Base-by-base conservation (phyloP, 352 stramenopile genomes). In the Globisporangium recalcitrans region DNA sequence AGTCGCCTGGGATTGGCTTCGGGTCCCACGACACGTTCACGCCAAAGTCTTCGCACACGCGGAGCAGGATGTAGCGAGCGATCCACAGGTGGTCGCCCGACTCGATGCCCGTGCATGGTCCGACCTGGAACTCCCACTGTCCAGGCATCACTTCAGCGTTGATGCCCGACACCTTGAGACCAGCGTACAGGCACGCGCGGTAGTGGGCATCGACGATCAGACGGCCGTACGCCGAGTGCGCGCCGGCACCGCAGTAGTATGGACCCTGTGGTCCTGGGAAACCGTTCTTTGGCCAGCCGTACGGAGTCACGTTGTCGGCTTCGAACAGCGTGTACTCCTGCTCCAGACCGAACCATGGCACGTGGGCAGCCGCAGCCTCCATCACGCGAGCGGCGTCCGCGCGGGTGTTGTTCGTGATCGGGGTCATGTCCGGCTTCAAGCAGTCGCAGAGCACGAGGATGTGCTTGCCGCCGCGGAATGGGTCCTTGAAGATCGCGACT, bases 91-190 rank as follows among this genome's bases (percentile, higher is more conserved):
- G 93, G 80, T 99, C 96, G 58, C 94, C 96, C 51, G 95, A 88
- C 52, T 97, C 91, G 62, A 99, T 99, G 73, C 96, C 96, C 51
- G 93, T 87, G 77, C 92, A 98, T 36, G 96, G 96, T 69, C 96
- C 96, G 59, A 99, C 94, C 83, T 98, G 95, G 85, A 98, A 99
- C 84, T 98, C 96, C 85, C 96, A 97, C 76, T 98, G 93, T 65
- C 93, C 93, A 61, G 96, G 96, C 95, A 99, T 98, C 68, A 98
- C 96, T 78, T 99, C 96, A 67, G 93, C 96, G 77, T 99, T 99
- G 65, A 96, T 98, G 65, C 96, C 96, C 44, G 88, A 98, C 70
- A 98, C 90, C 57, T 98, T 92, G 72, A 99, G 87, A 52, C 95
- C 94, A 10, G 96, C 93, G 69, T 97, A 98, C 24, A 99, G 74